Evolutionary conservation across 73 alveolate genomes (phyloP), one percentile per base, ranked within the genome.

Genomic region (Stentor roeselii): DNA sequence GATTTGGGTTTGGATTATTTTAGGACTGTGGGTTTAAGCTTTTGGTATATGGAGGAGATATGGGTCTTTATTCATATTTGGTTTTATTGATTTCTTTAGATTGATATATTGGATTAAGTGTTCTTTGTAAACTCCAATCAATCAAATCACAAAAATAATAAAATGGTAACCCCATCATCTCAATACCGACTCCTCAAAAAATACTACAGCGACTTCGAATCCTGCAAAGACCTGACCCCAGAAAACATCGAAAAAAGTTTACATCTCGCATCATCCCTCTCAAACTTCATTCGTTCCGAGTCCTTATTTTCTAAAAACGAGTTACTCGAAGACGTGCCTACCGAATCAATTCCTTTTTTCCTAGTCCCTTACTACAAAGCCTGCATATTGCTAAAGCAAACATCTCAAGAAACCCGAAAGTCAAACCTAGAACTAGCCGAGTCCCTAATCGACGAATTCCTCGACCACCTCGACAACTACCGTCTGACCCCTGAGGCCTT

Each of bases 301-400:
- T 36, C 80, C 14, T 67, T 67, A 32, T 67, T 67, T 34, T 67
- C 80, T 21, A 21, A n/a, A n/a, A 67, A 67, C 34, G 80, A 67
- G 34, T 40, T 67, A 27, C 80, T 76, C 32, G 84, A 76, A 76
- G 84, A 76, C 37, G 36, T 76, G 6, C 84, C 84, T 3, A 76
- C 84, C 14, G 74, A 76, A 37, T 21, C 14, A 31, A 76, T 76
- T 27, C 78, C 78, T 1, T 76, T 76, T 14, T 0, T 41, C 30
- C 74, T 39, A 15, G 30, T n/a, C 74, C 74, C 74, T n/a, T 76
- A 39, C 59, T 76, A 41, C 31, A 78, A 39, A 1, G 84, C 75
- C 11, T 37, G 15, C 15, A 35, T 76, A 0, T n/a, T 39, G 39
- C 2, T 76, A n/a, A 76, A 76, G 39, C 32, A 1, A 31, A 34